phyloP scores from a whole-genome alignment of 495 filamentous ascomycete genomes.

The Aspergillus ostianus region DNA sequence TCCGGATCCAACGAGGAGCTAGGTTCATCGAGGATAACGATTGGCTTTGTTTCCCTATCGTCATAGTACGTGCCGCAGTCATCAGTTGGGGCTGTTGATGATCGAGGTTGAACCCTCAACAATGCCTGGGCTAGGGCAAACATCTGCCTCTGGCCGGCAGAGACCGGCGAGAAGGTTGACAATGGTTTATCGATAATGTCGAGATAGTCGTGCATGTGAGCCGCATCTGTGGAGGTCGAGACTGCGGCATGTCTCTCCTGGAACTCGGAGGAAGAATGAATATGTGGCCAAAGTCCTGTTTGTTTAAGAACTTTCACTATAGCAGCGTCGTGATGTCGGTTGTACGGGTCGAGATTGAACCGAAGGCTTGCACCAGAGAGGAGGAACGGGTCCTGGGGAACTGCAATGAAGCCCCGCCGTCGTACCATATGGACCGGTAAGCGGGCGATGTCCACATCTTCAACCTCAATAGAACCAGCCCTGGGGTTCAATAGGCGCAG shows the following conservation, averaged over 20 bases:
- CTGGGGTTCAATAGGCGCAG: neutral
- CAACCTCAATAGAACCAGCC: neutral
- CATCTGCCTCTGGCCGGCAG: neutral
- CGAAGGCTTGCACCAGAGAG: neutral
- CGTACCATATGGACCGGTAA: neutral
- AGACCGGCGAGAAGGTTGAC: conserved; percentile 1
- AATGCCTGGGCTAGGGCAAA: neutral
- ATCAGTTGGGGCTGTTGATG: too few species aligned
- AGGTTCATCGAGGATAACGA: neutral
- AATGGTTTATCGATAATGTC: neutral
- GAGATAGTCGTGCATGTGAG: too few species aligned
- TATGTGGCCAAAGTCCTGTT: neutral
- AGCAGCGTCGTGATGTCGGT: neutral
- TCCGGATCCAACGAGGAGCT: conserved; percentile 2
- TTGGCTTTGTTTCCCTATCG: neutral
- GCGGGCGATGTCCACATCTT: neutral
- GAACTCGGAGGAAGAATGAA: neutral
- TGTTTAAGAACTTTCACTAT: neutral
- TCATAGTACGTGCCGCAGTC: neutral
- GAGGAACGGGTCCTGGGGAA: conserved; percentile 2
- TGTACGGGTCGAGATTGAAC: neutral
- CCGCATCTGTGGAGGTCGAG: neutral
- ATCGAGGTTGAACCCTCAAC: too few species aligned
- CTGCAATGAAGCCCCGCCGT: neutral
- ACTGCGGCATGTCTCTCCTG: too few species aligned